Conservation (phyloP, 2,329 filamentous ascomycete genomes). For the Botryotinia narcissicola region DNA sequence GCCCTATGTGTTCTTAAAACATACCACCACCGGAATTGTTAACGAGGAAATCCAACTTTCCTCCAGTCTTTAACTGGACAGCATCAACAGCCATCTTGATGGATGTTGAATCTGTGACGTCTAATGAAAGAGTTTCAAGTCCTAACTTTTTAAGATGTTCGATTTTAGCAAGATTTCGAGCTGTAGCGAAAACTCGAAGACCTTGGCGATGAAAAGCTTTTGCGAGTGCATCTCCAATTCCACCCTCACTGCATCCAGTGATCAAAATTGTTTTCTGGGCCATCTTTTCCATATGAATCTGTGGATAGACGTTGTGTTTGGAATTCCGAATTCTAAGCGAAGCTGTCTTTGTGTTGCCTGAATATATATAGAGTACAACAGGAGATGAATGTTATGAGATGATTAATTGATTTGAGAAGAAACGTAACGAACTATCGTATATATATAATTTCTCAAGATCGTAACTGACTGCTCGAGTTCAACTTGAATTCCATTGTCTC, state of each 20-base stretch:
- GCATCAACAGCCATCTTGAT: conserved; percentile 39
- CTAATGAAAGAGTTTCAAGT: conserved; percentile 40
- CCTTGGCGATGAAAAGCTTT: conserved; percentile 41
- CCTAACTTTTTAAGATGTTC: conserved; percentile 35
- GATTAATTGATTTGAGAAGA: conserved; percentile 11
- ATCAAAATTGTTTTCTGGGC: conserved; percentile 38
- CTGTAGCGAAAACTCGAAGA: conserved; percentile 44
- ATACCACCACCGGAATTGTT: conserved; percentile 45
- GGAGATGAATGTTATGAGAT: not conserved
- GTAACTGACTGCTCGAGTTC: not conserved
- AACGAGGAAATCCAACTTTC: conserved; percentile 43
- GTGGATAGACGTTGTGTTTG: not conserved
- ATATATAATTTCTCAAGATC: not conserved
- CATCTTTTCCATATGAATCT: conserved; percentile 12
- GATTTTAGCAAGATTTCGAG: conserved; percentile 41
- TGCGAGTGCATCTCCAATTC: conserved; percentile 44
- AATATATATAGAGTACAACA: not conserved
- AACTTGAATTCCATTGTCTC: not conserved
- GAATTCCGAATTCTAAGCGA: not conserved
- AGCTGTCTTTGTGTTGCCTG: not conserved
- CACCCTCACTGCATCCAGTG: conserved; percentile 43
- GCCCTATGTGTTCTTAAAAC: not conserved
- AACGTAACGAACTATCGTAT: not conserved
- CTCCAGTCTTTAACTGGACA: conserved; percentile 39
- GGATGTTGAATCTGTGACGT: conserved; percentile 42